phyloP scores from a whole-genome alignment of 306 rosid genomes.

The Vigna reflexopilosa region DNA sequence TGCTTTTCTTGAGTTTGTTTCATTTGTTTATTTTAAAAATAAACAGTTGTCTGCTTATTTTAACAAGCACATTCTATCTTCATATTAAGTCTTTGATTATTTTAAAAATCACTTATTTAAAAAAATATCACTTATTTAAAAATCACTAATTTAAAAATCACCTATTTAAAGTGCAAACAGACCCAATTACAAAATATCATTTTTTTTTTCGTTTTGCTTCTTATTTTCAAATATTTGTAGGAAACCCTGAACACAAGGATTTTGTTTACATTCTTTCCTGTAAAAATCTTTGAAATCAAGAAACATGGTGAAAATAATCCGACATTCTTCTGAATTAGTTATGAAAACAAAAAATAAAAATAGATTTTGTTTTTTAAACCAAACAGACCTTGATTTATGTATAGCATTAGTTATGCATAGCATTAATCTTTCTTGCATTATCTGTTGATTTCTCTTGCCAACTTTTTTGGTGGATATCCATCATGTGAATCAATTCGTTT shows the following conservation, averaged over 20 bases:
- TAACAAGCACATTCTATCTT: no score
- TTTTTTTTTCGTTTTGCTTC: not conserved
- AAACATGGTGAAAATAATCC: not conserved
- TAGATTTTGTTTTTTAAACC: not conserved
- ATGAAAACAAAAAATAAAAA: not conserved
- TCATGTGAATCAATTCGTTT: conserved; percentile 10
- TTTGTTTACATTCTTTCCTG: not conserved
- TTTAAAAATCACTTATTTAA: no score
- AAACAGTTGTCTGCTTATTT: no score
- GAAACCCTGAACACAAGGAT: not conserved
- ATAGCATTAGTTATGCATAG: conserved; percentile 1
- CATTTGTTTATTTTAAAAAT: no score
- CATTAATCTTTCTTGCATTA: conserved; percentile 19
- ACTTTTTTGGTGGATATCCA: not conserved
- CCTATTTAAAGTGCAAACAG: no score
- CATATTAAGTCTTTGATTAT: no score
- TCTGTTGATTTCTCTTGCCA: conserved; percentile 6
- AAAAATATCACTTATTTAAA: no score
- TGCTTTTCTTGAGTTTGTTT: no score
- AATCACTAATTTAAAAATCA: no score
- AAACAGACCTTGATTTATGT: conserved; percentile 2
- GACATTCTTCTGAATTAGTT: not conserved
- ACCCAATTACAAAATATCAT: not conserved
- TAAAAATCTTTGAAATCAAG: not conserved
- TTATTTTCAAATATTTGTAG: not conserved